Base-by-base conservation (phyloP, 768 basidiomycete species). In the Hortiboletus flavorubellus region DNA sequence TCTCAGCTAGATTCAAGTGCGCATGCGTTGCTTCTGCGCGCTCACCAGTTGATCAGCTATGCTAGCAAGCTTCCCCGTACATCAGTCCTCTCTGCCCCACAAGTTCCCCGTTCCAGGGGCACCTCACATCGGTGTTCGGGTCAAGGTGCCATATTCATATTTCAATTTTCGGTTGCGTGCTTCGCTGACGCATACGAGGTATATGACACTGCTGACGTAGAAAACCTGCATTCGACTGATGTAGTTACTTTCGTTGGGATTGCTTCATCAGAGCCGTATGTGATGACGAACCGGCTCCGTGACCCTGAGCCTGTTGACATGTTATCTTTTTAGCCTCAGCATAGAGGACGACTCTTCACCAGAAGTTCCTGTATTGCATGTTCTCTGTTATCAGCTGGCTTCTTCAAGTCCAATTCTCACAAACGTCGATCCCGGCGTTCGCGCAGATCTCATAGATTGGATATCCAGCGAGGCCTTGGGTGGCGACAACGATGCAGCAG, bases 231-330 rank as follows among this genome's bases (percentile, higher is more conserved):
- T 59, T 68, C 84, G 15, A 84, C 88, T 0, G 84, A 89, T 51
- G 52, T 90, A 8, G 71, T 76, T 15, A 85, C 79, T 8, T 89
- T 93, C 60, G 79, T 92, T 43, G 91, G 91, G 6, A 84, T 91
- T n/a, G 66, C 86, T 16, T 78, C 83, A 0, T 77, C 75, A 50
- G 89, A 91, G 61, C 69, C 77, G 87, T 87, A 69, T 33, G 84
- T 79, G 8, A 47, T 50, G 49, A n/a, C n/a, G 30, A 29, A 53
- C 16, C 12, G 15, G n/a, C 14, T 34, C 3, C 21, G 8, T 26
- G 34, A 23, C 12, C 9, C 12, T 3, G 10, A 29, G 12, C 9
- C 47, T 43, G 51, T 59, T 64, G 49, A 66, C 77, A 23, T 31
- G 37, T 12, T 10, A 10, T 33, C 29, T 33, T 21, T 73, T 18